A percentile compares a stretch with the other conserved stretches of the same genome.
phyloP scores from a whole-genome alignment of 129 eudicot genomes.

The Sambucus nigra region DNA sequence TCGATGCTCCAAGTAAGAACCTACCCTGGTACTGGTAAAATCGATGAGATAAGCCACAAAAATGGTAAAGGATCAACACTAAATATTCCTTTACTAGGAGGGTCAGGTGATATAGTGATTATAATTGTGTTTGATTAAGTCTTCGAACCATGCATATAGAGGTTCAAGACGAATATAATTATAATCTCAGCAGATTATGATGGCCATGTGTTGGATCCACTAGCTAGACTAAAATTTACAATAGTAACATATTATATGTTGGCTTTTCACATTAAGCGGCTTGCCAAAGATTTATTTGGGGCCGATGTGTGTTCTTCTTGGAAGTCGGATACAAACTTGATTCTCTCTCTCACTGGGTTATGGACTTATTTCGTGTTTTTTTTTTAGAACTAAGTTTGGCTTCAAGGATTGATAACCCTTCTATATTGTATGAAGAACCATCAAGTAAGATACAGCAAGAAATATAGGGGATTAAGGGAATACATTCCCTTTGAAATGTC shows the following conservation, averaged over 20 bases:
- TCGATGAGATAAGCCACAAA: constrained; percentile 52
- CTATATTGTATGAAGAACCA: constrained; percentile 79
- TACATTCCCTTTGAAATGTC: constrained; percentile 60
- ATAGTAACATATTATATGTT: constrained; percentile 90
- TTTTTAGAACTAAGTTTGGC: constrained; percentile 80
- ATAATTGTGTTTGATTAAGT: constrained; percentile 74
- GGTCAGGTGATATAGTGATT: constrained; percentile 84
- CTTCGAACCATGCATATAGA: constrained; percentile 68
- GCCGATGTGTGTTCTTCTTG: constrained; percentile 86
- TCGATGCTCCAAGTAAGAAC: constrained; percentile 98
- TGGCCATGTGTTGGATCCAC: constrained; percentile 78
- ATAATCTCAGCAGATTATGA: constrained; percentile 95
- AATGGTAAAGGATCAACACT: constrained; percentile 85
- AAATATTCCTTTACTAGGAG: constrained; percentile 84
- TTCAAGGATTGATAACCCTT: constrained; percentile 36
- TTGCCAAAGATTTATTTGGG: constrained; percentile 77
- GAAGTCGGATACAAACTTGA: constrained; percentile 90
- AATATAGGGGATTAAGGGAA: constrained; percentile 54
- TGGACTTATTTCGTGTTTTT: constrained; percentile 81
- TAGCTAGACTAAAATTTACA: constrained; percentile 78
- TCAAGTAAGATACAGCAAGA: constrained; percentile 58
- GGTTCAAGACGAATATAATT: constrained; percentile 87
- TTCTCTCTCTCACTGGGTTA: constrained; percentile 75
- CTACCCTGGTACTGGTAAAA: constrained; percentile 96
- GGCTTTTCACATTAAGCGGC: constrained; percentile 70